Base-by-base conservation (phyloP, 164 flowering plant genomes). In the Magnolia sinica region DNA sequence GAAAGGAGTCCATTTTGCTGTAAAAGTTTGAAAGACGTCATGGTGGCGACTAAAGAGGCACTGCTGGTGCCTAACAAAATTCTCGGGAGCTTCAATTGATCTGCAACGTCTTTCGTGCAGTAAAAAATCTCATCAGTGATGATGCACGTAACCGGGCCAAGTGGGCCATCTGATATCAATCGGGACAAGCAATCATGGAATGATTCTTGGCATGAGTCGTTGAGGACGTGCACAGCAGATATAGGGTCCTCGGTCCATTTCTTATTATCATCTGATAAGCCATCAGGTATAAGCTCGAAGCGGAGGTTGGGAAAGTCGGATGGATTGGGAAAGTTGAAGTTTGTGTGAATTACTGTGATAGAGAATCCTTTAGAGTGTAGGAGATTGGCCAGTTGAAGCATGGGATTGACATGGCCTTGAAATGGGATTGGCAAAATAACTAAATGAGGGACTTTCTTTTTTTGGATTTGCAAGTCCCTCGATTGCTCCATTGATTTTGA, bases 331-430 rank as follows among this genome's bases (percentile, higher is more conserved):
- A 82, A 64, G 78, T 86, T 83, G 85, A 80, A 83, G 10, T 59
- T 50, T 14, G 88, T 75, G 74, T 89, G 88, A 50, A 81, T 79
- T 3, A 89, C 73, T 16, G 86, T 86, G n/a, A 88, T 84, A 63
- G 87, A 84, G 70, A 87, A 84, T 63, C 88, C 90, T 49, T 49
- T 79, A 13, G 29, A 27, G 29, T 27, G 29, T 27, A 27, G 0
- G 29, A 27, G 29, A 27, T 27, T 27, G 0, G 29, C 29, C 29
- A 27, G 29, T 27, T 27, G 29, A 27, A 27, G 29, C 29, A 27
- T 27, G 29, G 29, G 29, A 27, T 27, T 27, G 0, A 27, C 29
- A 2, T 27, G 29, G 29, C 29, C 29, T 27, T 27, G 29, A 27
- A 27, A 27, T 27, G 29, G 29, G 2, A 27, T 1, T 1, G 29